A percentile compares a stretch with the other conserved stretches of the same genome.
phyloP scores from a whole-genome alignment of 2,329 filamentous ascomycete species.

The Epichloe sylvatica region DNA sequence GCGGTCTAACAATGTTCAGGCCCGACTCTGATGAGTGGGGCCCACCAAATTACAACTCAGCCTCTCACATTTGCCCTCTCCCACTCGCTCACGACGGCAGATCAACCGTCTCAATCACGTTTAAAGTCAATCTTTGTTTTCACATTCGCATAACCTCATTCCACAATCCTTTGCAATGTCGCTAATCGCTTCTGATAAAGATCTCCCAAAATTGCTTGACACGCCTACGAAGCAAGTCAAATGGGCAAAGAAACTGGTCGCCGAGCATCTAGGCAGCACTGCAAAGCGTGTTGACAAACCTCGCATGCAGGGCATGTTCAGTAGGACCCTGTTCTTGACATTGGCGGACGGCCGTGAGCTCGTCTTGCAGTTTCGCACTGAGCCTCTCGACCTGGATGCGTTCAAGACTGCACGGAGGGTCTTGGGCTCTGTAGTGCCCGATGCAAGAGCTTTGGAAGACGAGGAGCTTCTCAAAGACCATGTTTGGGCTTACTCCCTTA shows the following conservation, averaged over 20 bases:
- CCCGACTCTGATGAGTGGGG: too few relatives aligned
- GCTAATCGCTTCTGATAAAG: slow-evolving; percentile 4
- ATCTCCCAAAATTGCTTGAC: slow-evolving; percentile 14
- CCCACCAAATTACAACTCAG: neutral
- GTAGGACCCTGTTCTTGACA: slow-evolving; percentile 13
- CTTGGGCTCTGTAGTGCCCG: neutral
- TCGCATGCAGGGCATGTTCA: slow-evolving; percentile 16
- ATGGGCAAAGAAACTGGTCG: slow-evolving; percentile 15
- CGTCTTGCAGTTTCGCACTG: slow-evolving; percentile 2
- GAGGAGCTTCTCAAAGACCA: neutral
- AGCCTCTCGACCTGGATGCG: neutral
- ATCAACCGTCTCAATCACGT: neutral
- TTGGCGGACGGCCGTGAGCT: slow-evolving; percentile 3
- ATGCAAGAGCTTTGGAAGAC: neutral
- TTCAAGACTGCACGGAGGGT: neutral
- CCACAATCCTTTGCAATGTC: slow-evolving; percentile 6
- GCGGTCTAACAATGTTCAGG: too few relatives aligned
- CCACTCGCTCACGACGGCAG: neutral
- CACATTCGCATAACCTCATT: neutral
- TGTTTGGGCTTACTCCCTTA: slow-evolving; percentile 2
- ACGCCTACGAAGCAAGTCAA: slow-evolving; percentile 13
- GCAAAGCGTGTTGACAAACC: slow-evolving; percentile 13
- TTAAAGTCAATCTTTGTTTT: neutral
- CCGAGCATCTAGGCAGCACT: slow-evolving; percentile 13
- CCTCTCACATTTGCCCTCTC: too few relatives aligned